Conservation (phyloP, 495 filamentous ascomycete species). For the Penicillium longicatenatum region DNA sequence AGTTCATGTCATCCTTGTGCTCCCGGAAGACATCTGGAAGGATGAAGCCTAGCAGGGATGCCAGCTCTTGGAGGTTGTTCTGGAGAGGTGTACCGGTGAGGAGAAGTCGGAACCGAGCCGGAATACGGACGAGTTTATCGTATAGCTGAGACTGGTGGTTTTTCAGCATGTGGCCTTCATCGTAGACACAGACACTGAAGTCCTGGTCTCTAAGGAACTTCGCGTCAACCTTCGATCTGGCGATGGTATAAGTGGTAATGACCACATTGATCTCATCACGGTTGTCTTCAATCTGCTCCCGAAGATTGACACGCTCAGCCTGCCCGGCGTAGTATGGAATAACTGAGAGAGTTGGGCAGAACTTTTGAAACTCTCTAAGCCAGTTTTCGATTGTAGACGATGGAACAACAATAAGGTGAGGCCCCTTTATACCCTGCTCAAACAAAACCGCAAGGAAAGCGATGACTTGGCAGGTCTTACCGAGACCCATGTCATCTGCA, state of each 20-base stretch:
- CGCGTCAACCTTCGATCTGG: constrained; percentile 63
- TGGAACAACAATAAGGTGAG: constrained; percentile 88
- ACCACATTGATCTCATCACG: constrained; percentile 75
- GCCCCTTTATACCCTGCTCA: constrained; percentile 66
- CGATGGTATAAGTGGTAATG: constrained; percentile 85
- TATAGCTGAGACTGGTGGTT: constrained; percentile 82
- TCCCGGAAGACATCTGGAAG: constrained; percentile 79
- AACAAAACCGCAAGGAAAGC: constrained; percentile 83
- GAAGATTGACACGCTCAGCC: constrained; percentile 63
- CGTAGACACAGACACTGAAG: constrained; percentile 76
- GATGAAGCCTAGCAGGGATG: constrained; percentile 86
- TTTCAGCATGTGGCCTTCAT: constrained; percentile 91
- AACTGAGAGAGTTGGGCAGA: constrained; percentile 74
- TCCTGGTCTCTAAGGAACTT: constrained; percentile 67
- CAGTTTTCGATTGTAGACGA: constrained; percentile 94
- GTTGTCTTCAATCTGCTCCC: constrained; percentile 63
- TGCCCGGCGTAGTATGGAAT: constrained; percentile 79
- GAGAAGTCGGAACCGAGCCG: constrained; percentile 75
- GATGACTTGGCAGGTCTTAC: constrained; percentile 97
- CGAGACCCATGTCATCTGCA: constrained; percentile 97
- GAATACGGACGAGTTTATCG: constrained; percentile 75
- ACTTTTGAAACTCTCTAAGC: constrained; percentile 85
- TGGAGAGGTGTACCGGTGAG: constrained; percentile 94
- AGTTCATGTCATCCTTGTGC: constrained; percentile 70
- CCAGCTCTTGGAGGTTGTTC: constrained; percentile 92